Conservation (phyloP, 108 stramenopile species). For the Nitzschia sp. region DNA sequence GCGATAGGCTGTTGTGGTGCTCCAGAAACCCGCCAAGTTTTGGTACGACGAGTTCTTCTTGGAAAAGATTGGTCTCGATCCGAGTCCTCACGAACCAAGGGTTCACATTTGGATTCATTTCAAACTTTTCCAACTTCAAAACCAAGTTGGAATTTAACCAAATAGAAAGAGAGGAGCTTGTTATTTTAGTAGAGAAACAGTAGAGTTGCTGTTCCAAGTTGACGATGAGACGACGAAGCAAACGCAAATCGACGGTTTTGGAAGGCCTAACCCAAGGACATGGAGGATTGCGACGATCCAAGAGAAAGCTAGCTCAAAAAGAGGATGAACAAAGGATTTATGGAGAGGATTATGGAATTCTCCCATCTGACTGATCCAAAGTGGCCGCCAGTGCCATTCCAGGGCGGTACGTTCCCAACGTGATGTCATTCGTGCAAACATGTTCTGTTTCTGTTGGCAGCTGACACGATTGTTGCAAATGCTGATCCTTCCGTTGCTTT, state of each 20-base stretch:
- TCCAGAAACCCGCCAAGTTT: too few relatives aligned
- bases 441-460: background rate
- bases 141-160: too few relatives aligned
- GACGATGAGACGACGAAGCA: slow-evolving; percentile 41
- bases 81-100: too few relatives aligned
- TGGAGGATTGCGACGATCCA: slow-evolving; percentile 50
- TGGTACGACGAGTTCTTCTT: too few relatives aligned
- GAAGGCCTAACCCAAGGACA: slow-evolving; percentile 31
- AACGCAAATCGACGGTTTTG: slow-evolving; percentile 43
- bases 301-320: slow-evolving; percentile 37
- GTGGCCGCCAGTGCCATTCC: slow-evolving; percentile 81
- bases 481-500: background rate
- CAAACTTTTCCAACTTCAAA: too few relatives aligned
- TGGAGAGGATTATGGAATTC: slow-evolving; percentile 82
- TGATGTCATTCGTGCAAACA: slow-evolving; percentile 1
- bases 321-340: slow-evolving; percentile 56
- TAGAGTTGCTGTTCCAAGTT: too few relatives aligned
- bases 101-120: too few relatives aligned
- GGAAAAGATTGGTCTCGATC: too few relatives aligned
- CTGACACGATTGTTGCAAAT: too few relatives aligned
- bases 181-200: too few relatives aligned
- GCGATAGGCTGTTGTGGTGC: too few relatives aligned
- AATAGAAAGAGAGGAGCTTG: too few relatives aligned
- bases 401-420: slow-evolving; percentile 58
- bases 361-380: slow-evolving; percentile 79